Percentiles rank a stretch among this genome's conserved stretches.
Evolutionary conservation across 768 basidiomycete species (phyloP).

Genomic region (Chlorophyllum brunneum): DNA sequence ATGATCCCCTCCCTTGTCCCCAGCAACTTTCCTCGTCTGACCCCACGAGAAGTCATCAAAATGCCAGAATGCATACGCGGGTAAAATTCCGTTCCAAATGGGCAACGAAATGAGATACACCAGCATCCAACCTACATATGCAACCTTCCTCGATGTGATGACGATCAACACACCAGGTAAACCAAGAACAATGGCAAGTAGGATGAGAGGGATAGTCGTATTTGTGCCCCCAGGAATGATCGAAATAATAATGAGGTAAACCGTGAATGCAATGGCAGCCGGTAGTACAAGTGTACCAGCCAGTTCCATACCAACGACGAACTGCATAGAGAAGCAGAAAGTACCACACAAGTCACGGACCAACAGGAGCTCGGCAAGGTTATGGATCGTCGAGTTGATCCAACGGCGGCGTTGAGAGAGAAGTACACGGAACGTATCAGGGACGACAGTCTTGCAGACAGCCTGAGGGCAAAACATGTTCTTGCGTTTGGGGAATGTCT

Average conservation of each 20-base stretch:
- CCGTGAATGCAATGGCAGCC: constrained; percentile 94
- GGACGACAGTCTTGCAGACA: constrained; percentile 98
- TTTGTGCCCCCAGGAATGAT: constrained; percentile 77
- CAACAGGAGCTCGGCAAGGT: constrained; percentile 89
- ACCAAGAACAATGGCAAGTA: constrained; percentile 93
- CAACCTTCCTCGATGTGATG: constrained; percentile 90
- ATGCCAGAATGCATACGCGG: constrained; percentile 97
- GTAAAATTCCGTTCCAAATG: constrained; percentile 95
- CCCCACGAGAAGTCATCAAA: constrained; percentile 99
- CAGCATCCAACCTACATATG: constrained; percentile 97
- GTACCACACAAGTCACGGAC: constrained; percentile 99
- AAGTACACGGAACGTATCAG: constrained; percentile 91
- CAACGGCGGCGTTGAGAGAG: constrained; percentile 96
- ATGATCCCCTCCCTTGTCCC: constrained; percentile 66
- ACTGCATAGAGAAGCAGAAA: constrained; percentile 99
- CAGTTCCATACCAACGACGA: constrained; percentile 97
- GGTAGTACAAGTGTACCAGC: constrained; percentile 95
- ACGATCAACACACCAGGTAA: constrained; percentile 94
- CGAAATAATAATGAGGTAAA: constrained; percentile 87
- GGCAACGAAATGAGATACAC: constrained; percentile 90
- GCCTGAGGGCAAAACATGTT: constrained; percentile 99
- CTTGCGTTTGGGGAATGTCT: constrained; percentile 99
- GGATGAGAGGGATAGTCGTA: constrained; percentile 86
- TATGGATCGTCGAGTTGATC: constrained; percentile 99
- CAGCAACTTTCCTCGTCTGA: constrained; percentile 81